Base-by-base conservation (phyloP, 2,329 filamentous ascomycete species). In the Alternaria rosae region DNA sequence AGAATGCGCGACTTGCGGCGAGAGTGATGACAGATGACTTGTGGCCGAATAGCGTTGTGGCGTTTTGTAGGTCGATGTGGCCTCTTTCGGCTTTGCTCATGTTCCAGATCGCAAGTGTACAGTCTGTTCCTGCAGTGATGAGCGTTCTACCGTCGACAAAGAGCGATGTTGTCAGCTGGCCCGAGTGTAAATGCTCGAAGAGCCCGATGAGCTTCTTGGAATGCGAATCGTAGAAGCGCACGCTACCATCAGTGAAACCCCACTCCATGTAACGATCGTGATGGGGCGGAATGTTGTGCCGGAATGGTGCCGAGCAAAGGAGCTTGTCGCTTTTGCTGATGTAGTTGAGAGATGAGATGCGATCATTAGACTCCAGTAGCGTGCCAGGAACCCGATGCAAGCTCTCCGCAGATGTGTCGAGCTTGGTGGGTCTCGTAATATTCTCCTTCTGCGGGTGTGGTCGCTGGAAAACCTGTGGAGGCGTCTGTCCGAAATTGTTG, bases 401-500 rank as follows among this genome's bases (percentile, higher is more conserved):
- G 5, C 89, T 89, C 68, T 92, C 90, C 1, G 92, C 89, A 1
- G 90, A 87, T 0, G 88, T 91, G 77, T 99, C 94, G 0, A 99
- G 83, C 58, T 92, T 87, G 59, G 87, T 88, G 4, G 86, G 82
- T 6, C 88, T 89, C 57, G 89, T 87, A 21, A 87, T 83, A 5
- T 86, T 80, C 58, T 97, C 93, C 13, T 91, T 87, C n/a, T 87
- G 82, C 4, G 91, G 89, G 78, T 99, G 95, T 12, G 91, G 85
- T 61, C 91, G 90, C 45, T 88, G 87, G 77, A 98, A 99, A 15
- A 98, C 91, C 77, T 99, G 96, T 70, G 96, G 92, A 2, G 96
- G 95, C 2, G 96, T 99, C 78, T 99, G 95, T 0, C 95, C 95
- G 78, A 99, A 99, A 71, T 98, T 98, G 80, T 99, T 94, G 71